phyloP scores from a whole-genome alignment of 352 stramenopile genomes.

The Phytophthora cryptogea region DNA sequence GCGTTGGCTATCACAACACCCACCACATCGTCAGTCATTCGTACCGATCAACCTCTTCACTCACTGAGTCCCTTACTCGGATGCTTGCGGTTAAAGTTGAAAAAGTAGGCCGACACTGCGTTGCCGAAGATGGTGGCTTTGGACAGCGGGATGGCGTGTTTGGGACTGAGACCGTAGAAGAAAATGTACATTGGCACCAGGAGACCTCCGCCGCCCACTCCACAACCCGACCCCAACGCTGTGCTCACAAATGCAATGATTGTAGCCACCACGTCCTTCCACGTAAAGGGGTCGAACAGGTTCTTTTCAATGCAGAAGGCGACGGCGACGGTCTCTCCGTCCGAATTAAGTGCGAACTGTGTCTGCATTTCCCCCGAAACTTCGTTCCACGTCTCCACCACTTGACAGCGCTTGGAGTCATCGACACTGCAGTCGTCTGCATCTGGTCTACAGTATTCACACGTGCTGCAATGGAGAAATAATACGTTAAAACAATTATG shows the following conservation, averaged over 20 bases:
- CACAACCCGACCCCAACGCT: slow-evolving; percentile 90
- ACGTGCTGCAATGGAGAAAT: slow-evolving; percentile 43
- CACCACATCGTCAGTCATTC: slow-evolving; percentile 12
- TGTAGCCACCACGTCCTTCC: slow-evolving; percentile 67
- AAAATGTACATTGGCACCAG: slow-evolving; percentile 98
- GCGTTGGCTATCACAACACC: slow-evolving; percentile 46
- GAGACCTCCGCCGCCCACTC: slow-evolving; percentile 94
- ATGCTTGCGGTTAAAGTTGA: slow-evolving; percentile 94
- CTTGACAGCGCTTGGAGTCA: slow-evolving; percentile 63
- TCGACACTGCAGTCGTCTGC: slow-evolving; percentile 70
- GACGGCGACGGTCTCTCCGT: slow-evolving; percentile 36
- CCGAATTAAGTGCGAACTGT: slow-evolving; percentile 37
- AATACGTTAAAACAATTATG: background rate
- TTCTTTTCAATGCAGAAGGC: slow-evolving; percentile 85
- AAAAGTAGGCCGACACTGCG: slow-evolving; percentile 93
- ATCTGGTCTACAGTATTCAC: slow-evolving; percentile 63
- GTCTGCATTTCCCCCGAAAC: slow-evolving; percentile 43
- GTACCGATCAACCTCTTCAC: background rate
- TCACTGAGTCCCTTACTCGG: slow-evolving; percentile 55
- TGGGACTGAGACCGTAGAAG: slow-evolving; percentile 92
- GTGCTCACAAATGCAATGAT: slow-evolving; percentile 82
- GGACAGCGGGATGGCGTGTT: slow-evolving; percentile 96
- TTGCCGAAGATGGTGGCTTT: slow-evolving; percentile 98
- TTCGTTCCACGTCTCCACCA: slow-evolving; percentile 37
- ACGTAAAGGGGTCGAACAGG: slow-evolving; percentile 77